Percentiles rank a stretch among this genome's conserved stretches.
Conservation (phyloP, 2,329 filamentous ascomycete species). For the Thermothelomyces thermophilus region DNA sequence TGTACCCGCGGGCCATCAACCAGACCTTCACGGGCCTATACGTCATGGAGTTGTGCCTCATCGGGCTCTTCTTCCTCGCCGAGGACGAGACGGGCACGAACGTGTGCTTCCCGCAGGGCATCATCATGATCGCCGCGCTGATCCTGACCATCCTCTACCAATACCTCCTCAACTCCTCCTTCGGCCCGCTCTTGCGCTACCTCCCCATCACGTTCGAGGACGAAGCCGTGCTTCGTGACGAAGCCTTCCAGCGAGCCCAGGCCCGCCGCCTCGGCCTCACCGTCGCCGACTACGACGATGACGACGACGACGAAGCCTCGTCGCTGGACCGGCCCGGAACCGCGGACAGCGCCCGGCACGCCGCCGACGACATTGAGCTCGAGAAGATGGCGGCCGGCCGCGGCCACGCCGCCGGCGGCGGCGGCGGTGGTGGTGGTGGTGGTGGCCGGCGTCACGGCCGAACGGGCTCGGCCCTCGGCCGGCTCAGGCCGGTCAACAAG, state of each 20-base stretch:
- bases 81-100: conserved; percentile 46
- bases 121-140: conserved; percentile 73
- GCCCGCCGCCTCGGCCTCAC: conserved; percentile 59
- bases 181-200: conserved; percentile 79
- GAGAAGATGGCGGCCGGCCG: conserved; percentile 26
- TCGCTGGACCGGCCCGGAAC: conserved; percentile 24
- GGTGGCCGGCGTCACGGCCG: neutral
- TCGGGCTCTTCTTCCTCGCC: conserved; percentile 83
- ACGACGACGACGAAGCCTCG: conserved; percentile 36
- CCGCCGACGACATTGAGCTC: conserved; percentile 32
- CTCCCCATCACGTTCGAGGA: conserved; percentile 94
- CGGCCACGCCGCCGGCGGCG: neutral
- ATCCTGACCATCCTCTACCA: conserved; percentile 72
- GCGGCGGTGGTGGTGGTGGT: too few species aligned
- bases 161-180: conserved; percentile 71
- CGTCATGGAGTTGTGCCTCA: conserved; percentile 84
- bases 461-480: conserved; percentile 24
- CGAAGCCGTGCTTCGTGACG: conserved; percentile 83
- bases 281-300: conserved; percentile 38
- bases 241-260: conserved; percentile 78
- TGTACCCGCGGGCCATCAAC: conserved; percentile 90
- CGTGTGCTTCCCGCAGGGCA: conserved; percentile 67
- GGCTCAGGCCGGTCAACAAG: conserved; percentile 38
- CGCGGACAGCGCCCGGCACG: neutral
- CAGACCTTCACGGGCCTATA: conserved; percentile 94